These are phyloP conservation scores for Debaryomyces subglobosus DNA, from an alignment of 1,139 yeast genomes.

Conservation along the genomic window DNA sequence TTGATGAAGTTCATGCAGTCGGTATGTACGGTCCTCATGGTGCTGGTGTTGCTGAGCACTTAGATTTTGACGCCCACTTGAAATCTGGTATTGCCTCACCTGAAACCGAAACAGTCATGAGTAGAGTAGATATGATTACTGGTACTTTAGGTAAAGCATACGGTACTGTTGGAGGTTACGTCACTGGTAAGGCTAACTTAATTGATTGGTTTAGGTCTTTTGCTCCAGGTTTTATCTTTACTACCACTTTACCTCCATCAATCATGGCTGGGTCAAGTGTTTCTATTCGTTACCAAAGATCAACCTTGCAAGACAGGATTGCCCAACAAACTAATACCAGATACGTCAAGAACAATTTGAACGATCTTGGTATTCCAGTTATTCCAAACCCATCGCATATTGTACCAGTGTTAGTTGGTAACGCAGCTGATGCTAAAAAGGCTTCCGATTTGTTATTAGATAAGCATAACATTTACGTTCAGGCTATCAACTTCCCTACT, in stretches of 20 bases:
- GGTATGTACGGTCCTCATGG: conserved; percentile 99
- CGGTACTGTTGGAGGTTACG: conserved; percentile 97
- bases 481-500: conserved; percentile 97
- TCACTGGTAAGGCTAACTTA: conserved; percentile 82
- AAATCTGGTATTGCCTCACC: conserved; percentile 64
- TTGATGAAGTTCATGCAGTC: conserved; percentile 98
- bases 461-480: conserved; percentile 88
- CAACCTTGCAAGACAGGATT: conserved; percentile 75
- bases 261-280: conserved; percentile 94
- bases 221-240: conserved; percentile 97
- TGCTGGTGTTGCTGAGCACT: conserved; percentile 98
- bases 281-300: conserved; percentile 83
- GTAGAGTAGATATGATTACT: conserved; percentile 91
- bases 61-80: conserved; percentile 82
- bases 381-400: conserved; percentile 98
- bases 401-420: conserved; percentile 92
- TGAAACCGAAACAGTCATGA: conserved; percentile 63
- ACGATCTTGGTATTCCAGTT: conserved; percentile 82
- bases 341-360: conserved; percentile 76
- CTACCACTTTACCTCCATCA: conserved; percentile 96
- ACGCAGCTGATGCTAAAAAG: conserved; percentile 86
- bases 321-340: conserved; percentile 85
- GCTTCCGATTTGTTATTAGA: conserved; percentile 89
- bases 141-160: conserved; percentile 97
- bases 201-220: conserved; percentile 95